Evolutionary conservation across 306 rosid species (phyloP).

Genomic region (Quercus alba): DNA sequence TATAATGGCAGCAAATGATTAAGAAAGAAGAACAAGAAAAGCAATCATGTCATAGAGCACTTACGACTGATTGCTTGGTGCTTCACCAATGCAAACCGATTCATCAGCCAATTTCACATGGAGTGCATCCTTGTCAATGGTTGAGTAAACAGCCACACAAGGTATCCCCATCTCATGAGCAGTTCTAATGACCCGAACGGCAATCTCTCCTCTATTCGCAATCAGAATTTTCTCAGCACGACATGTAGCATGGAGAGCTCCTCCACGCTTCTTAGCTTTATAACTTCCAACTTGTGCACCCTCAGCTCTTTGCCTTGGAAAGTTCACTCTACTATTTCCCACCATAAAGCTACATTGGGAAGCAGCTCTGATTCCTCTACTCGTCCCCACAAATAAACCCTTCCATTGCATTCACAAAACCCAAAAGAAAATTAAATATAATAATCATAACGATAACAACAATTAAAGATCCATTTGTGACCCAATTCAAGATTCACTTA

Average conservation of each 20-base stretch:
- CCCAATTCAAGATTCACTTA: background rate
- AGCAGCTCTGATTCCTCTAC: constrained; percentile 53
- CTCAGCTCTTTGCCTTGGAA: constrained; percentile 50
- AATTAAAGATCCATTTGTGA: too few relatives aligned
- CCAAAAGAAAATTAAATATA: background rate
- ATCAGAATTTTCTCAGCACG: constrained; percentile 67
- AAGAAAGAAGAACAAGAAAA: background rate
- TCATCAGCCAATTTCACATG: constrained; percentile 98
- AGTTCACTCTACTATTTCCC: constrained; percentile 45
- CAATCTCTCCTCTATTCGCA: constrained; percentile 95
- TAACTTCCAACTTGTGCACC: constrained; percentile 21
- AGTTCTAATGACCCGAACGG: constrained; percentile 91
- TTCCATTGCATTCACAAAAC: constrained; percentile 24
- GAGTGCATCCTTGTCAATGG: constrained; percentile 92
- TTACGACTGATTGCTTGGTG: constrained; percentile 89
- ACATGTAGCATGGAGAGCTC: constrained; percentile 54
- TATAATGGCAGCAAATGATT: background rate
- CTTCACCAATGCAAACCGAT: constrained; percentile 96
- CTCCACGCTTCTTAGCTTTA: constrained; percentile 34
- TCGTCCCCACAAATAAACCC: constrained; percentile 58
- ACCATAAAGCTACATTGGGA: constrained; percentile 68
- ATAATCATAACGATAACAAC: background rate
- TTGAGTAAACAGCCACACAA: constrained; percentile 97
- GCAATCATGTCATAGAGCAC: background rate
- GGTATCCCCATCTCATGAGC: constrained; percentile 98